phyloP scores from a whole-genome alignment of 257 asterid species.

The Anisodus tanguticus region DNA sequence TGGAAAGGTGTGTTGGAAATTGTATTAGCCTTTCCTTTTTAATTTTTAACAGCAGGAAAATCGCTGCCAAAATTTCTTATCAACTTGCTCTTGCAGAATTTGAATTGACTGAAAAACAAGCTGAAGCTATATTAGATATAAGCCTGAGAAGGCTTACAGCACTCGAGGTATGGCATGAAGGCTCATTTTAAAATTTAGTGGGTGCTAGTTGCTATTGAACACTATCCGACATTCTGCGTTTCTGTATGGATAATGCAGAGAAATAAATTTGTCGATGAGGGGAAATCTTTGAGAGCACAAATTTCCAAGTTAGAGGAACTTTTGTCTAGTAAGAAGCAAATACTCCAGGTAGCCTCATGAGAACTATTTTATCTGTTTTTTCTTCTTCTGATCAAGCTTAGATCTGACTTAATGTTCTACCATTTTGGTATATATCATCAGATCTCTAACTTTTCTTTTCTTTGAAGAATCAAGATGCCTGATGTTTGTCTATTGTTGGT shows the following conservation, averaged over 20 bases:
- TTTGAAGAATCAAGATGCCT: background rate
- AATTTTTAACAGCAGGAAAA: background rate
- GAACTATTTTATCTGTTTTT: background rate
- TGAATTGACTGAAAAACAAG: constrained; percentile 85
- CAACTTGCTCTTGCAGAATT: constrained; percentile 61
- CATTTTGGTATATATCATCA: background rate
- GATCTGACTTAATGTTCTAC: background rate
- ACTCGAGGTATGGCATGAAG: constrained; percentile 67
- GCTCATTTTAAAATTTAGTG: constrained; percentile 4
- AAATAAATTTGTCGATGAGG: constrained; percentile 87
- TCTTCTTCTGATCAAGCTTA: background rate
- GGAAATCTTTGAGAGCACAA: constrained; percentile 71
- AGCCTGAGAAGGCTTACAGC: constrained; percentile 90
- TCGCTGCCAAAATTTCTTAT: background rate
- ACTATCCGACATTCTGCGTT: background rate
- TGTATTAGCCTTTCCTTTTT: background rate
- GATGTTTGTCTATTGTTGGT: constrained; percentile 4
- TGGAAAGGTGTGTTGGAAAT: background rate
- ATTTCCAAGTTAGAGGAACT: constrained; percentile 78
- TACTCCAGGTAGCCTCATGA: constrained; percentile 65
- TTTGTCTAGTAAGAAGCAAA: constrained; percentile 76
- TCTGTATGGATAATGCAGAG: constrained; percentile 55
- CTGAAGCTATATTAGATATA: constrained; percentile 93
- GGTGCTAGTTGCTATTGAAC: constrained; percentile 28
- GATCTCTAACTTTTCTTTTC: background rate